Evolutionary conservation across 1,284 basidiomycete species (phyloP).

Genomic region (Ceratobasidium sp.): DNA sequence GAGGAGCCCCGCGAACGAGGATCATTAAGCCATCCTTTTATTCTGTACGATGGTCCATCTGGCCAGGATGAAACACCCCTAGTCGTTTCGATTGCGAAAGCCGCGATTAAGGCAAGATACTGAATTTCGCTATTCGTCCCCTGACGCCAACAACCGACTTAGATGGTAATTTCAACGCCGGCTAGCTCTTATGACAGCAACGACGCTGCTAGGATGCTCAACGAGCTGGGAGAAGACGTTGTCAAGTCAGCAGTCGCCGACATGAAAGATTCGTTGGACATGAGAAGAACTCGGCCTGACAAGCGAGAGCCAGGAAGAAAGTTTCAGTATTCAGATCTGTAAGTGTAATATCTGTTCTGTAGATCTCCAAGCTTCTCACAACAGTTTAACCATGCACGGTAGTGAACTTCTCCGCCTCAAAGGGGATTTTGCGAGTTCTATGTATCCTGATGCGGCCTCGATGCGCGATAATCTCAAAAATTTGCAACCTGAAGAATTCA

Average conservation of each 20-base stretch:
- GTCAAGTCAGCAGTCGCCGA: conserved; percentile 60
- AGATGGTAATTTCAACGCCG: conserved; percentile 81
- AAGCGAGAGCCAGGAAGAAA: conserved; percentile 37
- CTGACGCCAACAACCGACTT: neutral
- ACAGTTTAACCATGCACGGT: conserved; percentile 24
- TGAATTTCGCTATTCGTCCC: neutral
- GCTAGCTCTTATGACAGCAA: conserved; percentile 68
- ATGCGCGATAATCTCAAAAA: conserved; percentile 63
- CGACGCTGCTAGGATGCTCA: conserved; percentile 62
- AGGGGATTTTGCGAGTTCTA: conserved; percentile 68
- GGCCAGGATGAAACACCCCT: neutral
- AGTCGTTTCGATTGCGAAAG: conserved; percentile 61
- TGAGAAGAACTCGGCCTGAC: conserved; percentile 23
- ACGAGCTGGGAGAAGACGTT: conserved; percentile 58
- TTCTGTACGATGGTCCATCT: conserved; percentile 53
- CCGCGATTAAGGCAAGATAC: conserved; percentile 67
- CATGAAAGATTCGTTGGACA: conserved; percentile 44
- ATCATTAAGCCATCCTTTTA: conserved; percentile 64
- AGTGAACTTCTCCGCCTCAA: conserved; percentile 59
- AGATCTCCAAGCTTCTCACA: neutral
- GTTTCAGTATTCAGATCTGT: conserved; percentile 40
- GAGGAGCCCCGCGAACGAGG: conserved; percentile 79
- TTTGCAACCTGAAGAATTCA: conserved; percentile 56
- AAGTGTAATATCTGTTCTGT: conserved; percentile 25
- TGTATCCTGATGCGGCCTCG: conserved; percentile 65